Evolutionary conservation across 352 stramenopile genomes (phyloP), one percentile per base, ranked within the genome.

Genomic region (Globisporangium irregulare): DNA sequence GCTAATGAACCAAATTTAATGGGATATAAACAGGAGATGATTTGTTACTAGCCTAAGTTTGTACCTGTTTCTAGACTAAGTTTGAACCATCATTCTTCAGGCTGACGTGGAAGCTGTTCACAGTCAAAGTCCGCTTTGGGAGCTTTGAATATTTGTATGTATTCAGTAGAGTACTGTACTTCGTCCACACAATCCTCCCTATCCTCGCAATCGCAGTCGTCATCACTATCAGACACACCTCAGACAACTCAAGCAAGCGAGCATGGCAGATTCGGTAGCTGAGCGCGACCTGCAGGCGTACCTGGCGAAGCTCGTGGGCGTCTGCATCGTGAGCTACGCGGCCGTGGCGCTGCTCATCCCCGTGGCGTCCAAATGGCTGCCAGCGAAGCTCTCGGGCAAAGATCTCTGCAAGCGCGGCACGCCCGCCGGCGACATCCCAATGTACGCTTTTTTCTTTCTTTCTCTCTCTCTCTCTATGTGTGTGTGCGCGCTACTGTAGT

Each of bases 351-450:
- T 91, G 32, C 66, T 94, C 10, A 93, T 95, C 62, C 84, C 83
- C 18, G 25, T 82, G 6, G 65, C 90, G 22, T 76, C 78, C 12
- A 82, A 74, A 10, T 75, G 73, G 32, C 87, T 97, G 73, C 84
- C 92, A 0, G 78, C 80, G 27, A 96, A 95, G 64, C 80, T 98
- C 27, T 91, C 86, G 59, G 93, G 93, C 62, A 97, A 97, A 73
- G 92, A 98, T 81, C 81, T 98, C 36, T 97, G 93, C 79, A 98
- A 98, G 71, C 91, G 92, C 64, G 92, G 92, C 54, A 97, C 88
- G 2, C 81, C 84, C 6, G 84, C 80, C 1, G 89, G 88, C 60
- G 90, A 97, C 67, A 93, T 94, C 72, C 81, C 87, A 51, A 97
- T 97, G 87, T 96, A 66, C 66, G 79, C 62, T 36, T 12, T 29